Evolutionary conservation across 192 early-diverging fungal genomes (phyloP).

Genomic region (Geranomyces michiganensis): DNA sequence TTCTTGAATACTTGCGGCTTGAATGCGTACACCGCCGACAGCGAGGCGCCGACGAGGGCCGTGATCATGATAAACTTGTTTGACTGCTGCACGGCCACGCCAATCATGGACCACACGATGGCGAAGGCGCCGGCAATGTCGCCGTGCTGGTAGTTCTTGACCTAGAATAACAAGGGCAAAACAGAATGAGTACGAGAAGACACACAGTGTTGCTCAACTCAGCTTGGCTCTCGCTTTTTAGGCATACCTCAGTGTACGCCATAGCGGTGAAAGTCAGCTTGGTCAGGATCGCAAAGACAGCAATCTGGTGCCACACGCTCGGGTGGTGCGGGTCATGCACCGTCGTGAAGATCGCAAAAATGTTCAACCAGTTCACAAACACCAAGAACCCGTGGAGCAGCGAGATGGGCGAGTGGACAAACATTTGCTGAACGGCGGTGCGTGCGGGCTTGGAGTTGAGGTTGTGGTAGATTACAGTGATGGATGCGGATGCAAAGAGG

Average conservation of each 20-base stretch:
- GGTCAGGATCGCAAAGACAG: constrained; percentile 53
- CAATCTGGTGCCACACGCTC: constrained; percentile 44
- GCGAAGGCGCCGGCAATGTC: constrained; percentile 68
- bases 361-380: constrained; percentile 60
- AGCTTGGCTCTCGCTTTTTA: too few relatives aligned
- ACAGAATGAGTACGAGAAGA: too few relatives aligned
- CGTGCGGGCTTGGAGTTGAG: constrained; percentile 35
- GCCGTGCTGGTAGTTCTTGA: constrained; percentile 44
- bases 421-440: constrained; percentile 46
- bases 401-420: constrained; percentile 67
- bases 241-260: constrained; percentile 62
- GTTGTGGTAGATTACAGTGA: constrained; percentile 59
- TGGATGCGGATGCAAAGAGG: constrained; percentile 59
- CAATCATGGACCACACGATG: constrained; percentile 52
- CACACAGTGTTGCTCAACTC: too few relatives aligned
- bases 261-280: constrained; percentile 60
- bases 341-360: constrained; percentile 61
- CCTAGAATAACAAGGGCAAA: too few relatives aligned
- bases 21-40: constrained; percentile 26
- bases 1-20: constrained; percentile 24
- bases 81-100: constrained; percentile 22
- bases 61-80: constrained; percentile 23
- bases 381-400: constrained; percentile 70
- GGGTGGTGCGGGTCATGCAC: constrained; percentile 42
- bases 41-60: constrained; percentile 10